These are phyloP conservation scores for Zymoseptoria crescenta DNA, from an alignment of 2,329 filamentous ascomycete genomes.

Conservation along the genomic window DNA sequence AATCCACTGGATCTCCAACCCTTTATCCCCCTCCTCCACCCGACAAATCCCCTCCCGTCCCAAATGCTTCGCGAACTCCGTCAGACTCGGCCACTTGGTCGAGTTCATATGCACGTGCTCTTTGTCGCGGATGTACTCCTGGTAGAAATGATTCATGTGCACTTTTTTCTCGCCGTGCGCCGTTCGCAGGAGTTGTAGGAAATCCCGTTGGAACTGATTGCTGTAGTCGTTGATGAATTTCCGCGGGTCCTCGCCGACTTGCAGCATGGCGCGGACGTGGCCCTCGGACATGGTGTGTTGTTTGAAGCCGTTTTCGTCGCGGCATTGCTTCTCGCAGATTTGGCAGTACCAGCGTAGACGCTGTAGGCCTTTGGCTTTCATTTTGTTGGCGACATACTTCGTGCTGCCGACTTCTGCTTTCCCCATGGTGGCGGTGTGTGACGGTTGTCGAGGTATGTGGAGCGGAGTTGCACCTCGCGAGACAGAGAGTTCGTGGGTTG, in stretches of 20 bases:
- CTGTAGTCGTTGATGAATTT: conserved; percentile 77
- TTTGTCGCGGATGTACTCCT: conserved; percentile 82
- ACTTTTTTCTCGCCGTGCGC: conserved; percentile 86
- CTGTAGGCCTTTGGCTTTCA: conserved; percentile 72
- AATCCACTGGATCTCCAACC: conserved; percentile 79
- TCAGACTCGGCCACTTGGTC: conserved; percentile 79
- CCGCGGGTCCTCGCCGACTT: conserved; percentile 79
- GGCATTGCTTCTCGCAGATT: conserved; percentile 66
- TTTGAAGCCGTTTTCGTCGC: conserved; percentile 87
- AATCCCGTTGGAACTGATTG: conserved; percentile 73
- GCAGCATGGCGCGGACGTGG: conserved; percentile 81
- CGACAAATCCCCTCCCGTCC: conserved; percentile 80
- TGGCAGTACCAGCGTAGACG: conserved; percentile 85
- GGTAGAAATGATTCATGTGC: conserved; percentile 87
- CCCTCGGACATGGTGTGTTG: conserved; percentile 71
- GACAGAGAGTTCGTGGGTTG: too few species aligned
- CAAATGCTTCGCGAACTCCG: conserved; percentile 81
- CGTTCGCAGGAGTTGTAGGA: conserved; percentile 67
- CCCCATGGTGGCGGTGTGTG: conserved; percentile 55
- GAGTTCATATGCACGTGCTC: conserved; percentile 91
- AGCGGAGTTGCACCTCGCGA: too few species aligned
- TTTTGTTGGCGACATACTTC: conserved; percentile 85
- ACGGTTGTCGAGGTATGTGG: too few species aligned
- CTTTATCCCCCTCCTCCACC: conserved; percentile 85
- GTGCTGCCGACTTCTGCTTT: conserved; percentile 86